Evolutionary conservation across 2,329 filamentous ascomycete species (phyloP).

Genomic region (Waltergamsia citrina): DNA sequence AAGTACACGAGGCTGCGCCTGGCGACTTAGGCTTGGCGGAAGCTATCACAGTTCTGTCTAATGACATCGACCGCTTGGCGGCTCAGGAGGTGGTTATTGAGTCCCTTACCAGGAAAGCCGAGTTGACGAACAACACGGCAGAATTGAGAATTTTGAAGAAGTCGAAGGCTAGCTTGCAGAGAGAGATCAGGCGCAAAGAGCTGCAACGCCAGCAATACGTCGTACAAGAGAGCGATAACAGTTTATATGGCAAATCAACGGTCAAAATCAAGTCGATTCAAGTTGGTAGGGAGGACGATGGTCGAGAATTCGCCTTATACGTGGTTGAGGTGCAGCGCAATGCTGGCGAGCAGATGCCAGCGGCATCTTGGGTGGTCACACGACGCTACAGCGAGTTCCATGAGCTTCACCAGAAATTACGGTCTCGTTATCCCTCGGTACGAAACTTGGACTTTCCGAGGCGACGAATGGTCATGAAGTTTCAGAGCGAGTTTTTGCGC

Average conservation of each 20-base stretch:
- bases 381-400: constrained; percentile 95
- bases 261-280: constrained; percentile 89
- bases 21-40: constrained; percentile 90
- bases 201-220: constrained; percentile 95
- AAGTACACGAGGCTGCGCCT: constrained; percentile 88
- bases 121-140: constrained; percentile 92
- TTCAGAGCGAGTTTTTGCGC: constrained; percentile 91
- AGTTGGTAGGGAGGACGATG: constrained; percentile 84
- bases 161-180: constrained; percentile 83
- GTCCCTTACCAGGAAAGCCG: constrained; percentile 85
- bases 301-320: constrained; percentile 88
- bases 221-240: constrained; percentile 95
- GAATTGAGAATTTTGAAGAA: constrained; percentile 88
- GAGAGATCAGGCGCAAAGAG: constrained; percentile 89
- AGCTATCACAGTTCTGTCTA: constrained; percentile 79
- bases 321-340: constrained; percentile 85
- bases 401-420: constrained; percentile 82
- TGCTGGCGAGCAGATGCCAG: constrained; percentile 90
- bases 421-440: constrained; percentile 77
- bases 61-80: constrained; percentile 80
- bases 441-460: constrained; percentile 86
- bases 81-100: constrained; percentile 88
- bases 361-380: constrained; percentile 90
- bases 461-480: constrained; percentile 87
- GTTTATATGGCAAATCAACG: constrained; percentile 82